phyloP scores from a whole-genome alignment of 305 asterid species.

The Fraxinus xanthoxyloides region DNA sequence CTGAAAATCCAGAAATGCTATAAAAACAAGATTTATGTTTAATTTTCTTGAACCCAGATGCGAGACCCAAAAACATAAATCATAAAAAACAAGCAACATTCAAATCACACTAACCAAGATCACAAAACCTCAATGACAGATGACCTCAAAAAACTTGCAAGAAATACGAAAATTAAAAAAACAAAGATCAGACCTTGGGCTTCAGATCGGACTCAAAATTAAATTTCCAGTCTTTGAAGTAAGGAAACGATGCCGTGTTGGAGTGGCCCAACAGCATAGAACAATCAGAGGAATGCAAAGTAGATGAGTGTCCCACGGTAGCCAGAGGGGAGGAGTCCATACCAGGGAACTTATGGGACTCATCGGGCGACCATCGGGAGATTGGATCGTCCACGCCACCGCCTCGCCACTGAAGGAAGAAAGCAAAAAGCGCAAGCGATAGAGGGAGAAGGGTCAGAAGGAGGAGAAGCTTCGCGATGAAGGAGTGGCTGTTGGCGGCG shows the following conservation, averaged over 20 bases:
- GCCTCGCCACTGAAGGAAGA: slow-evolving; percentile 92
- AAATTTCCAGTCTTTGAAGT: slow-evolving; percentile 61
- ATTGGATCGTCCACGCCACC: slow-evolving; percentile 90
- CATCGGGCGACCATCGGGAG: slow-evolving; percentile 82
- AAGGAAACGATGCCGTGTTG: slow-evolving; percentile 47
- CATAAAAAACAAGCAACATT: slow-evolving; percentile 20
- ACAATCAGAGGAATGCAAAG: slow-evolving; percentile 39
- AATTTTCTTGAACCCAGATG: slow-evolving; percentile 7
- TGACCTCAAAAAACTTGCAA: background rate
- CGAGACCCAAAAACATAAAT: slow-evolving; percentile 16
- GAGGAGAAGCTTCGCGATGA: slow-evolving; percentile 65
- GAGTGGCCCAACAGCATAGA: slow-evolving; percentile 40
- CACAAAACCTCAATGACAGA: background rate
- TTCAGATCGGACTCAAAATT: slow-evolving; percentile 42
- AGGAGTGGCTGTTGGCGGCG: slow-evolving; percentile 50
- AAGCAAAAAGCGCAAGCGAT: slow-evolving; percentile 71
- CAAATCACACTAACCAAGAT: slow-evolving; percentile 17
- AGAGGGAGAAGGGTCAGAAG: slow-evolving; percentile 75
- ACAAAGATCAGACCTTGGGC: slow-evolving; percentile 44
- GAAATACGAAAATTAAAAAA: background rate
- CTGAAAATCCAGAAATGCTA: background rate
- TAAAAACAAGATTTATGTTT: background rate
- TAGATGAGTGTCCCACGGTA: slow-evolving; percentile 33
- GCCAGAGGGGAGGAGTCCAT: slow-evolving; percentile 54
- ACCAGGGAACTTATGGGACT: slow-evolving; percentile 74